Conservation (phyloP, 202 grass and related monocot species). For the Panicum hallii region DNA sequence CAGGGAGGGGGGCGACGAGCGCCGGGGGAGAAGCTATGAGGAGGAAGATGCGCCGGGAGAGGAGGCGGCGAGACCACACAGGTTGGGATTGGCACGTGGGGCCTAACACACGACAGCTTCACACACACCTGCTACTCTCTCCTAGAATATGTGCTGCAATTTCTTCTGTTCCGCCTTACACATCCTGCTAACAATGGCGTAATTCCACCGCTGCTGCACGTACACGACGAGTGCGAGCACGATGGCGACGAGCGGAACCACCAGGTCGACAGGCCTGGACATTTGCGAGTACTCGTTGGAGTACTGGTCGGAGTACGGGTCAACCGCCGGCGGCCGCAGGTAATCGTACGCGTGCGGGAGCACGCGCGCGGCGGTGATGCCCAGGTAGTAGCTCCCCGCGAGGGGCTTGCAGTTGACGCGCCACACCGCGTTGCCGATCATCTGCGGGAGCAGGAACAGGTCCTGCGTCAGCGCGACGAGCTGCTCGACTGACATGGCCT, state of each 20-base stretch:
- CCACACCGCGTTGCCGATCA: conserved; percentile 59
- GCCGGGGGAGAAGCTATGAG: too few species aligned
- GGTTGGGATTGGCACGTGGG: too few species aligned
- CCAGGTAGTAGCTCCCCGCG: conserved; percentile 55
- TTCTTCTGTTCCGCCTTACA: conserved; percentile 42
- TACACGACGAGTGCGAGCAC: conserved; percentile 47
- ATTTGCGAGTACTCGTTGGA: too few species aligned
- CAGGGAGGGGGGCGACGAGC: too few species aligned
- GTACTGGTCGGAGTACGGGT: too few species aligned
- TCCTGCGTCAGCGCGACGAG: conserved; percentile 54
- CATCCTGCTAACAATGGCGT: conserved; percentile 41
- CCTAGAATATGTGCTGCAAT: too few species aligned
- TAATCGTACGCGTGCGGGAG: conserved; percentile 59
- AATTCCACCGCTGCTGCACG: conserved; percentile 63
- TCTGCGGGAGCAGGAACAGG: conserved; percentile 65
- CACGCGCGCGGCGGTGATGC: conserved; percentile 57
- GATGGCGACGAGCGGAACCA: conserved; percentile 36
- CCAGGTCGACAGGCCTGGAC: too few species aligned
- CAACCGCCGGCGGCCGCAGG: conserved; percentile 40
- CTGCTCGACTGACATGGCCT: conserved; percentile 33
- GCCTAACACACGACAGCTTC: too few species aligned
- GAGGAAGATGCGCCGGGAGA: too few species aligned
- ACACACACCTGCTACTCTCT: too few species aligned
- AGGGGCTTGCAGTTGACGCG: conserved; percentile 57
- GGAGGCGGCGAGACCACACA: too few species aligned